phyloP scores from a whole-genome alignment of 768 basidiomycete species.

The Scleroderma citrinum region DNA sequence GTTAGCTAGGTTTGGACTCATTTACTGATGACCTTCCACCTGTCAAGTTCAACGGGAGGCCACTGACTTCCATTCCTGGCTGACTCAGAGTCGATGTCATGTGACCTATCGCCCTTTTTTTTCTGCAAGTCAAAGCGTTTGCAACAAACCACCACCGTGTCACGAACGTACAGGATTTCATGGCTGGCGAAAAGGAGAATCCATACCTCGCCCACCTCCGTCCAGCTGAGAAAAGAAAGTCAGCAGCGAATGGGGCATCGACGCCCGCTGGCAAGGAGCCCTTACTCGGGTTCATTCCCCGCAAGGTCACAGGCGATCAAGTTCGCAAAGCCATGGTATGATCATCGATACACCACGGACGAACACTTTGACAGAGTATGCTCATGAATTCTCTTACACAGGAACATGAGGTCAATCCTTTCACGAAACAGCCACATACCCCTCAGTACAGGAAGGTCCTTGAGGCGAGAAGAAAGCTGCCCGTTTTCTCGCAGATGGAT shows the following conservation, averaged over 20 bases:
- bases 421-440: conserved; percentile 75
- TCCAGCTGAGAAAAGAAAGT: conserved; percentile 27
- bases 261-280: conserved; percentile 43
- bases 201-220: conserved; percentile 48
- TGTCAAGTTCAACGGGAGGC: too few relatives aligned
- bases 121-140: too few relatives aligned
- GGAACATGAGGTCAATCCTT: conserved; percentile 82
- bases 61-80: too few relatives aligned
- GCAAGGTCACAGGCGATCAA: conserved; percentile 60
- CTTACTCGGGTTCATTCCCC: conserved; percentile 66
- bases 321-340: conserved; percentile 67
- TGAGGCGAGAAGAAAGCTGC: conserved; percentile 78
- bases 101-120: too few relatives aligned
- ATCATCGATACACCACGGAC: conserved; percentile 3
- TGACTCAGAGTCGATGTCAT: too few relatives aligned
- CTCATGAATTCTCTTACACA: conserved; percentile 22
- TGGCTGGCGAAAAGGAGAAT: conserved; percentile 31
- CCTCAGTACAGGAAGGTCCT: conserved; percentile 83
- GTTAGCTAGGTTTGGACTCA: too few relatives aligned
- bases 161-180: not conserved
- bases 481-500: conserved; percentile 88
- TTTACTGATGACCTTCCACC: too few relatives aligned
- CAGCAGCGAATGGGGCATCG: not conserved
- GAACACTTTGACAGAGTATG: not conserved
- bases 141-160: too few relatives aligned